Base-by-base conservation (phyloP, 1,139 yeast genomes). In the Debaryomyces coudertii region DNA sequence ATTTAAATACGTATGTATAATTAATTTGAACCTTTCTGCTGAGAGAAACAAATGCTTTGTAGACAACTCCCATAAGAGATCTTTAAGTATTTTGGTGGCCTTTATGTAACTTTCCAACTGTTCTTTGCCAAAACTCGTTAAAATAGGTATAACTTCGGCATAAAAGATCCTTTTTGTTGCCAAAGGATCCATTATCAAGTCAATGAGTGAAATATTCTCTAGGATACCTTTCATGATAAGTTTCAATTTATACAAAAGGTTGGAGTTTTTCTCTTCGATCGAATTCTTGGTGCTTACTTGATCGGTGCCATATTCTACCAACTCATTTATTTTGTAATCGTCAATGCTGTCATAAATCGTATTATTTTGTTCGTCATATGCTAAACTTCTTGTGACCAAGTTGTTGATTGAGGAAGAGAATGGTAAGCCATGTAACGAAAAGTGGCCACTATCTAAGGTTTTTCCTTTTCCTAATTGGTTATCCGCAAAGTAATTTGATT, bases 381-480 rank as follows among this genome's bases (percentile, higher is more conserved):
- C 25, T 42, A 47, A 23, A 27, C 41, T 18, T 42, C 48, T 40
- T 25, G 52, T 43, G 7, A 48, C 44, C 27, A 52, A 23, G n/a
- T 46, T 42, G 28, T 46, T 44, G 15, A 50, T 39, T 9, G 56
- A 34, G 12, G 61, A 57, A 4, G 52, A 40, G 27, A 47, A 46
- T 1, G 61, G 60, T 12, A 57, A 14, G 7, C 64, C 63, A 46
- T 58, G 63, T 7, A 59, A 46, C 1, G 62, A 58, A 41, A 48
- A 50, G 37, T 46, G 46, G 3, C 23, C 28, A 9, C 30, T 35
- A 12, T 18, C 23, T 8, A 18, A 18, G 7, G 9, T 15, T 2
- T 28, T 18, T 1, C n/a, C 7, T n/a, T 12, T 27, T 16, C 4
- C 25, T 12, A 30, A 15, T 20, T 23, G 20, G 47, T 39, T 8